Evolutionary conservation across 108 stramenopile genomes (phyloP), one percentile per base, ranked within the genome.

Genomic region (Skeletonema tropicum): DNA sequence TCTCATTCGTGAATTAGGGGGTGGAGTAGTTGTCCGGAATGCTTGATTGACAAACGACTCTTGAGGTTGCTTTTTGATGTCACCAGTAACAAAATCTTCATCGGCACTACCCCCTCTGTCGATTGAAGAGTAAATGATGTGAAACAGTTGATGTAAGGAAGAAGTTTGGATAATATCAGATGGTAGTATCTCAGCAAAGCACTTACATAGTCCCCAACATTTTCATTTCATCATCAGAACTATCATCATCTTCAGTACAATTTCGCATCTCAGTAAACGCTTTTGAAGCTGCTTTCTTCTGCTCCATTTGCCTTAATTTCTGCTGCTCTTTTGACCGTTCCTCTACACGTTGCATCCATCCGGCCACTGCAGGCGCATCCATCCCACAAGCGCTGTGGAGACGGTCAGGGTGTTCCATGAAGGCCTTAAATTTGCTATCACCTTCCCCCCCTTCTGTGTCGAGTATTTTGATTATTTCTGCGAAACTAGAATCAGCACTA

Each of bases 381-480:
- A 35, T 38, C 38, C 71, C 71, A 52, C 66, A 62, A 4, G 48
- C 68, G 35, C 25, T 55, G 26, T 49, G 38, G 39, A 46, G 30
- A n/a, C 33, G 57, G 4, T 71, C 31, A 17, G 23, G 35, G 31
- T 7, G 60, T 21, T 71, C 68, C 2, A 74, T 73, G 60, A 69
- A 80, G 10, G 68, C 72, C 35, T 80, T 80, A 10, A 80, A 63
- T 57, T 74, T 55, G 52, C 52, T 55, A 5, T 25, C 79, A 26
- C 60, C 57, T 15, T 67, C 67, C 21, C 73, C 79, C 32, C 70
- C 79, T 35, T 68, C 79, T 1, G 52, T 73, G 57, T 80, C 79
- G 36, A 80, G 64, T 55, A 80, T 31, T 65, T 80, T 74, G n/a
- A 80, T 80, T 17, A 80, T 80, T 6, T 80, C 68, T 4, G 79